Conservation (phyloP, 495 filamentous ascomycete species). For the Beverwykella pulmonaria region DNA sequence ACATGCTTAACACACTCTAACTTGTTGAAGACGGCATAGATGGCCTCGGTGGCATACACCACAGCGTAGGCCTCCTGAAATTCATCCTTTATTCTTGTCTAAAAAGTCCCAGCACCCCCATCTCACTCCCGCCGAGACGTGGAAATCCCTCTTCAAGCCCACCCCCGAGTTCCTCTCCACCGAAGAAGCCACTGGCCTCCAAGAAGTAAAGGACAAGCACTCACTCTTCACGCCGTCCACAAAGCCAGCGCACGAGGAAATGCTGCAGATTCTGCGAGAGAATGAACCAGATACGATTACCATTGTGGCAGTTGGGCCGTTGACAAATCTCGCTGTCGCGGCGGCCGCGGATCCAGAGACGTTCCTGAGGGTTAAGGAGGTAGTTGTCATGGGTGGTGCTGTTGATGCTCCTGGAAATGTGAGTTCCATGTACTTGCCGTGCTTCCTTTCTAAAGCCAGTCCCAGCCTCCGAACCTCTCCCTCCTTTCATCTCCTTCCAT, state of each 20-base stretch:
- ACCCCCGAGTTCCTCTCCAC: constrained; percentile 48
- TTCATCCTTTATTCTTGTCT: constrained; percentile 31
- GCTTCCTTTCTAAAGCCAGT: constrained; percentile 3
- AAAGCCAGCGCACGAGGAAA: constrained; percentile 74
- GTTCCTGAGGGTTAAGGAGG: constrained; percentile 84
- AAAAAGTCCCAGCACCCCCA: constrained; percentile 71
- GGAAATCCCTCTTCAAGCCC: constrained; percentile 78
- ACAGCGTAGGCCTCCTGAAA: constrained; percentile 57
- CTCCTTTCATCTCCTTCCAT: background rate
- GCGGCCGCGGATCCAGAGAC: constrained; percentile 81
- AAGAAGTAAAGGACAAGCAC: constrained; percentile 37
- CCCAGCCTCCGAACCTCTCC: constrained; percentile 20
- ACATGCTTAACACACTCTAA: background rate
- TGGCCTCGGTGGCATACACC: constrained; percentile 88
- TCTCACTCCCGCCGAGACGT: constrained; percentile 77
- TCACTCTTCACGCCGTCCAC: constrained; percentile 72
- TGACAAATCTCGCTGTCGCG: constrained; percentile 89
- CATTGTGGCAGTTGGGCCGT: constrained; percentile 83
- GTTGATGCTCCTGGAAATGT: constrained; percentile 78
- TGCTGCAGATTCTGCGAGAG: constrained; percentile 75
- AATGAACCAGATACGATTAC: constrained; percentile 83
- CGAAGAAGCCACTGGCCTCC: constrained; percentile 38
- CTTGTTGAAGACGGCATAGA: constrained; percentile 74
- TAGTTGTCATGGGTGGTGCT: constrained; percentile 97
- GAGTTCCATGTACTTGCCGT: constrained; percentile 30